Base-by-base conservation (phyloP, 306 rosid genomes). In the Rubus idaeus region DNA sequence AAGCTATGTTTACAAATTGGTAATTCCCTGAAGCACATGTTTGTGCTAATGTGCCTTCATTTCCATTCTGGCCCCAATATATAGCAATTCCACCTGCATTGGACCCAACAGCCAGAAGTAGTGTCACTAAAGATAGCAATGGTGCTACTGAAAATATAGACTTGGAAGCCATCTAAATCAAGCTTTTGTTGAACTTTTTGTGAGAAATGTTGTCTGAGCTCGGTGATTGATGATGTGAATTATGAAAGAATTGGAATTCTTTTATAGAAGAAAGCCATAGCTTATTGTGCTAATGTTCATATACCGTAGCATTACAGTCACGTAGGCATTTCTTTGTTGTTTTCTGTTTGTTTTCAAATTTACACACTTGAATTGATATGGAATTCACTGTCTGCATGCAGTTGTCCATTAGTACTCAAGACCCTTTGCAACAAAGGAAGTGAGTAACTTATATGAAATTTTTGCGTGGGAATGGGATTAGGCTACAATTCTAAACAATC, bases 281-380 rank as follows among this genome's bases (percentile, higher is more conserved):
- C 64, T 26, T 68, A 40, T 9, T 68, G 72, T 44, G 72, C 9
- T 18, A 12, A 12, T 58, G 44, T 13, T 62, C 65, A 23, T n/a
- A n/a, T 18, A 26, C 42, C 68, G 68, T 62, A 10, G 68, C 68
- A 62, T 62, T 12, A 62, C 44, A 35, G 44, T 62, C 68, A 30
- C 44, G 44, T 35, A 62, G 68, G 42, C 20, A 10, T 35, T 62
- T 62, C 68, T 11, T 62, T 62, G 68, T 30, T 30, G 10, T 62
- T 35, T 62, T 35, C 11, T 16, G 14, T 55, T 11, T 51, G 37
- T 16, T 39, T 58, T 21, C 64, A 55, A 30, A 7, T 4, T 72
- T 41, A 18, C 46, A 35, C 30, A 58, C 10, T 51, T 70, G 62
- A 23, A 40, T 5, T 17, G 17, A 50, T 50, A 30, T 30, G 11